Percentiles rank a stretch among this genome's conserved stretches.
Evolutionary conservation across 768 basidiomycete genomes (phyloP).

Genomic region (Xerocomus spinulosus): DNA sequence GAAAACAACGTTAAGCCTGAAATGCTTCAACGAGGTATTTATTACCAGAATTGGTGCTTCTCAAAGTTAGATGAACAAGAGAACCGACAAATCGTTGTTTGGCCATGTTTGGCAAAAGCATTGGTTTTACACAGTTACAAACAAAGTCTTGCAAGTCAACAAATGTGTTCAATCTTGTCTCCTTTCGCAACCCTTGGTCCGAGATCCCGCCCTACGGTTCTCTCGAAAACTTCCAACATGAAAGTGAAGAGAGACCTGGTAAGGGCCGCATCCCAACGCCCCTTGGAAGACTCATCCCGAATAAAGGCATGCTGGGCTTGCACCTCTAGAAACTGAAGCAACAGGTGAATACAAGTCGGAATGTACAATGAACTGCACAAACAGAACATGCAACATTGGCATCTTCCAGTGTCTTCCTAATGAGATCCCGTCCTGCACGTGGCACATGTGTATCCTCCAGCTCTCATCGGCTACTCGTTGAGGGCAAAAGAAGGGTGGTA

Average conservation of each 20-base stretch:
- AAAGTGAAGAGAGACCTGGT: slow-evolving; percentile 73
- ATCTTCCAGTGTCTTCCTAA: slow-evolving; percentile 79
- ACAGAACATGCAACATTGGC: slow-evolving; percentile 69
- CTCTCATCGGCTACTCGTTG: not conserved
- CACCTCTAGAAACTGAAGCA: slow-evolving; percentile 79
- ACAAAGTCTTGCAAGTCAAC: slow-evolving; percentile 33
- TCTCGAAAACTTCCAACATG: slow-evolving; percentile 92
- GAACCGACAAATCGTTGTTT: slow-evolving; percentile 1
- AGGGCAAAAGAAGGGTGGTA: not conserved
- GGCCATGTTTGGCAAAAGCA: slow-evolving; percentile 2
- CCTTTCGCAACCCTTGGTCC: slow-evolving; percentile 53
- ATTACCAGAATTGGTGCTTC: not conserved
- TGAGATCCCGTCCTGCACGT: slow-evolving; percentile 78
- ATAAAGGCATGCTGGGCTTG: slow-evolving; percentile 98
- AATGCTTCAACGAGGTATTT: not conserved
- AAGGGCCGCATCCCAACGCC: slow-evolving; percentile 93
- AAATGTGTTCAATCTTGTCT: slow-evolving; percentile 73
- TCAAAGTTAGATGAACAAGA: too few species aligned
- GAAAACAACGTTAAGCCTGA: not conserved
- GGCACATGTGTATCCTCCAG: slow-evolving; percentile 88
- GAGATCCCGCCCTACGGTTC: slow-evolving; percentile 81
- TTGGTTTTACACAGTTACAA: slow-evolving; percentile 6
- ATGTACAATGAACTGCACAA: slow-evolving; percentile 24
- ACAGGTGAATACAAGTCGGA: slow-evolving; percentile 6
- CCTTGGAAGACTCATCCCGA: slow-evolving; percentile 87